These are phyloP conservation scores for Novakomyces olei DNA, from an alignment of 805 yeast species.

Conservation along the genomic window DNA sequence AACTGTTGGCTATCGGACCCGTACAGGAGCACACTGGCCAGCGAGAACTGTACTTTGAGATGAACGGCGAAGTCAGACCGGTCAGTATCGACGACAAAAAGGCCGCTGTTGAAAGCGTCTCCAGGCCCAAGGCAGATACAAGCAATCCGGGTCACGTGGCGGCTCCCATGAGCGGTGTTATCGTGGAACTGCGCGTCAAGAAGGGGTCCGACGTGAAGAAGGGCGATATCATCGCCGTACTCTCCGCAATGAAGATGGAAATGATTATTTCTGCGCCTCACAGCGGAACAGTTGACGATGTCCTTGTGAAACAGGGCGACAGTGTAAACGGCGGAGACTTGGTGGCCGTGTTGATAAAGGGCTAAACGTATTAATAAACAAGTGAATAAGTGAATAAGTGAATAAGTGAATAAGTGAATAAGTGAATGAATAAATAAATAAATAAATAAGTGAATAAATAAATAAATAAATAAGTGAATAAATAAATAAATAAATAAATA, in stretches of 20 bases:
- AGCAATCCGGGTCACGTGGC: slow-evolving; percentile 82
- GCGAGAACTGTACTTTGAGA: slow-evolving; percentile 91
- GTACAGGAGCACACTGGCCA: slow-evolving; percentile 64
- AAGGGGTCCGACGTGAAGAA: slow-evolving; percentile 75
- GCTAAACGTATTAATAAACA: slow-evolving; percentile 2
- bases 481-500: too few species aligned
- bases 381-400: too few species aligned
- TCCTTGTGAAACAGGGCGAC: slow-evolving; percentile 71
- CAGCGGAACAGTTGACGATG: slow-evolving; percentile 59
- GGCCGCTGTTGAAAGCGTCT: slow-evolving; percentile 61
- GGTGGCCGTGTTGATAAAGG: slow-evolving; percentile 36
- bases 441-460: too few species aligned
- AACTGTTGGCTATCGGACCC: slow-evolving; percentile 82
- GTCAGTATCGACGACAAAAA: slow-evolving; percentile 76
- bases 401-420: too few species aligned
- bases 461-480: too few species aligned
- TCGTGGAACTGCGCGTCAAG: slow-evolving; percentile 81
- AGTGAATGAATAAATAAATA: too few species aligned
- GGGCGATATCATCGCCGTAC: slow-evolving; percentile 85
- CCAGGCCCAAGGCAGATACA: slow-evolving; percentile 78
- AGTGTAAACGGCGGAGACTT: slow-evolving; percentile 88
- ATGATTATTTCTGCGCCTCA: slow-evolving; percentile 91
- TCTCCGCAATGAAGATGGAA: slow-evolving; percentile 99
- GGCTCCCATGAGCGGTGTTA: slow-evolving; percentile 99
- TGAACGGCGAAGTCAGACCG: slow-evolving; percentile 95